These are phyloP conservation scores for Diaporthe capsici DNA, from an alignment of 2,329 filamentous ascomycete genomes.

Conservation along the genomic window DNA sequence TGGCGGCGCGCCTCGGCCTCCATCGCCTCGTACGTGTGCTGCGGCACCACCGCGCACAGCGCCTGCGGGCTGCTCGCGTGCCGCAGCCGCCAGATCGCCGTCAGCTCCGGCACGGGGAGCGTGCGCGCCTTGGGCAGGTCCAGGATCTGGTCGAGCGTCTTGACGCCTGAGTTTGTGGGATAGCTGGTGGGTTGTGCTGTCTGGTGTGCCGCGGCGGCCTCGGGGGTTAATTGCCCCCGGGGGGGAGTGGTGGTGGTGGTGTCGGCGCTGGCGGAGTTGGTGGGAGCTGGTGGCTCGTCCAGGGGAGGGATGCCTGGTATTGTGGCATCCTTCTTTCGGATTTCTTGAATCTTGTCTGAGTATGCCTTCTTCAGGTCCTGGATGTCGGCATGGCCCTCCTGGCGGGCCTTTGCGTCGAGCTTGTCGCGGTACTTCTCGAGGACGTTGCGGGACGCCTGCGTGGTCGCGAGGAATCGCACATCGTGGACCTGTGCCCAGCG, in stretches of 20 bases:
- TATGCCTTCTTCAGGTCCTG: conserved; percentile 86
- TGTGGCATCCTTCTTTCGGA: conserved; percentile 77
- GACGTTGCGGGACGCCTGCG: conserved; percentile 76
- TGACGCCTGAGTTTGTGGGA: conserved; percentile 50
- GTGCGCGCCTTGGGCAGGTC: conserved; percentile 82
- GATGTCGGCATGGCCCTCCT: conserved; percentile 78
- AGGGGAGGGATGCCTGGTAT: conserved; percentile 49
- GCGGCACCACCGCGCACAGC: conserved; percentile 87
- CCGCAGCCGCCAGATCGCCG: conserved; percentile 89
- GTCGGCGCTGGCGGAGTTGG: neutral
- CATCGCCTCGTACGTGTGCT: conserved; percentile 81
- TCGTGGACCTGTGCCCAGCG: conserved; percentile 95
- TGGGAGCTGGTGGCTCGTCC: neutral
- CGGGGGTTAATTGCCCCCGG: conserved; percentile 45
- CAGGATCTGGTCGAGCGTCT: conserved; percentile 70
- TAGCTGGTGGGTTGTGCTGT: conserved; percentile 44
- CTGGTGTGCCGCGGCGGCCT: conserved; percentile 50
- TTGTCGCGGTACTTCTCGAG: conserved; percentile 90
- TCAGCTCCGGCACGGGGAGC: conserved; percentile 85
- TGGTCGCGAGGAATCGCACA: conserved; percentile 89
- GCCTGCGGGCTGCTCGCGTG: conserved; percentile 81
- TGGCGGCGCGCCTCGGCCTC: conserved; percentile 78
- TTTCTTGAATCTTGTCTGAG: conserved; percentile 82
- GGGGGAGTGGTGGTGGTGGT: conserved; percentile 41
- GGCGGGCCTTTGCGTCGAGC: conserved; percentile 80